A percentile compares a stretch with the other conserved stretches of the same genome.
Conservation (phyloP, 2,329 filamentous ascomycete species). For the Diaporthe sp. region DNA sequence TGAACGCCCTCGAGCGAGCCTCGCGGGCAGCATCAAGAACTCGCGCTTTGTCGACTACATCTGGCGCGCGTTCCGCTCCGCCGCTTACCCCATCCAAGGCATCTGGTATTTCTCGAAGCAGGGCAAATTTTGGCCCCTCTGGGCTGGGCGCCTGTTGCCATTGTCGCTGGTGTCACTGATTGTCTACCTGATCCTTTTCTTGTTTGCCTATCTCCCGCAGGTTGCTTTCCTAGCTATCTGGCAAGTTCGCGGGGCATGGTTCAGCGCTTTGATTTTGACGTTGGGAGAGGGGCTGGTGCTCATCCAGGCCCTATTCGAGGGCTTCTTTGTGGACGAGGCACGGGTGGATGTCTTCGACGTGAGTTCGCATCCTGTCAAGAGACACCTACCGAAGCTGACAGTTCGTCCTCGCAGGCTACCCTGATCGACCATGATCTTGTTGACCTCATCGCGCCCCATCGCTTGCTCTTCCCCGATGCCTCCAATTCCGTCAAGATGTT, state of each 20-base stretch:
- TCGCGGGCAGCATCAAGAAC: slow-evolving; percentile 28
- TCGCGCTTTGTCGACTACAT: slow-evolving; percentile 49
- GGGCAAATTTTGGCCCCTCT: slow-evolving; percentile 84
- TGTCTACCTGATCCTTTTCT: slow-evolving; percentile 86
- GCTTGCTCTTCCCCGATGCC: slow-evolving; percentile 74
- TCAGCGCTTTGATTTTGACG: slow-evolving; percentile 87
- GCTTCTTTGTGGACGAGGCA: slow-evolving; percentile 83
- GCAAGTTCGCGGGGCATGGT: slow-evolving; percentile 87
- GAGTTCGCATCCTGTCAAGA: slow-evolving; percentile 42
- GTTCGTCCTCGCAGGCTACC: slow-evolving; percentile 61
- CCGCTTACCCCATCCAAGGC: slow-evolving; percentile 73
- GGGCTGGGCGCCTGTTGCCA: slow-evolving; percentile 81
- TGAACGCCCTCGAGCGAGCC: slow-evolving; percentile 24
- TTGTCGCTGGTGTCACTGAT: slow-evolving; percentile 84
- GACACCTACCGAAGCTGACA: slow-evolving; percentile 25
- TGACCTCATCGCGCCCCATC: slow-evolving; percentile 73
- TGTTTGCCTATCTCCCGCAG: slow-evolving; percentile 89
- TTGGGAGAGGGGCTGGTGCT: slow-evolving; percentile 84
- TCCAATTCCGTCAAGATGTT: slow-evolving; percentile 82
- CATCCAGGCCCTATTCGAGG: slow-evolving; percentile 77
- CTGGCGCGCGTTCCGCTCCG: slow-evolving; percentile 56
- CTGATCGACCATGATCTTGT: slow-evolving; percentile 79
- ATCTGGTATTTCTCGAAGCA: slow-evolving; percentile 84
- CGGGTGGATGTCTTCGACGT: slow-evolving; percentile 88
- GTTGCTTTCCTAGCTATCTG: slow-evolving; percentile 91